Conservation (phyloP, 2,329 filamentous ascomycete genomes). For the Byssochlamys sp. region DNA sequence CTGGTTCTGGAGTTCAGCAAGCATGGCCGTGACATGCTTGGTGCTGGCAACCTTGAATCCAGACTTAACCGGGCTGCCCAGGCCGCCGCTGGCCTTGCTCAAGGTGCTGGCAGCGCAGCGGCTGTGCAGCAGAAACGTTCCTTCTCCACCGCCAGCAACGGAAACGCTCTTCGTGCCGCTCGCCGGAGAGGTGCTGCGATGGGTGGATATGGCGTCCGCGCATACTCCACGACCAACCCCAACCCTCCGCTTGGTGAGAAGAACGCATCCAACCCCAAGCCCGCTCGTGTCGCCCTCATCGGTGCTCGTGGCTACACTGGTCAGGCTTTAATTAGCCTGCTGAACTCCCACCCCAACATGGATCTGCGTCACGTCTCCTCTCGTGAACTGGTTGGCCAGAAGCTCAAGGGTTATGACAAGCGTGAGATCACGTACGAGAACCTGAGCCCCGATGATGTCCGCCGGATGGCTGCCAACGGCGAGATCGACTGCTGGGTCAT, state of each 20-base stretch:
- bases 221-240: constrained; percentile 52
- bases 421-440: constrained; percentile 87
- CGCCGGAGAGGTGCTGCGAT: constrained; percentile 21
- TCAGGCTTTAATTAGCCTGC: constrained; percentile 74
- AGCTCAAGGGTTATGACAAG: constrained; percentile 83
- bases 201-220: constrained; percentile 25
- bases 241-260: constrained; percentile 84
- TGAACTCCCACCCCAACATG: constrained; percentile 81
- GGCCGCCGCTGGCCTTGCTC: constrained; percentile 51
- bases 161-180: constrained; percentile 29
- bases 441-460: constrained; percentile 74
- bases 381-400: constrained; percentile 77
- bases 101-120: constrained; percentile 37
- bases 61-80: constrained; percentile 69
- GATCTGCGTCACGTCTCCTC: constrained; percentile 87
- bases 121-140: constrained; percentile 52
- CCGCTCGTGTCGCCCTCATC: constrained; percentile 74
- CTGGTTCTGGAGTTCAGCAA: constrained; percentile 77
- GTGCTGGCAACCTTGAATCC: constrained; percentile 79
- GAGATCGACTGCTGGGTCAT: constrained; percentile 95
- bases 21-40: constrained; percentile 76
- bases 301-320: constrained; percentile 91
- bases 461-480: constrained; percentile 70
- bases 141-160: constrained; percentile 50
- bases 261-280: constrained; percentile 71